Evolutionary conservation across 1,284 basidiomycete species (phyloP).

Genomic region (Leccinum pallidistipes): DNA sequence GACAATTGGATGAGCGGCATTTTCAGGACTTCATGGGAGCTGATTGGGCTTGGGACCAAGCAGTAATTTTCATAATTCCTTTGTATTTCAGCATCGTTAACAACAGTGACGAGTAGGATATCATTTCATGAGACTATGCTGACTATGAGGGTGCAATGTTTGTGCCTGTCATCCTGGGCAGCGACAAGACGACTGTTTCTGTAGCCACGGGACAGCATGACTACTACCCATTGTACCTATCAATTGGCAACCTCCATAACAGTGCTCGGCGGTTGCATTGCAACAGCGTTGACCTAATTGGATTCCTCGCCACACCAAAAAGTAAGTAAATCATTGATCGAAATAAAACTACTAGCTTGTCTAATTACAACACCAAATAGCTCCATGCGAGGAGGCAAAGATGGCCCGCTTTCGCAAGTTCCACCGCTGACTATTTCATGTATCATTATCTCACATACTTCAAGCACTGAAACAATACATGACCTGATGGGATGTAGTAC

Average conservation of each 20-base stretch:
- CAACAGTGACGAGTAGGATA: background rate
- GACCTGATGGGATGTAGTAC: conserved; percentile 8
- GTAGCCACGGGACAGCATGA: background rate
- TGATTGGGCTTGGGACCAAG: background rate
- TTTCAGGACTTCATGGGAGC: background rate
- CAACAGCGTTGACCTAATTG: background rate
- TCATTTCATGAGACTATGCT: background rate
- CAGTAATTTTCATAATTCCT: background rate
- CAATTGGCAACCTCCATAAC: background rate
- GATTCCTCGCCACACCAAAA: background rate
- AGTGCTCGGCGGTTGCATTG: background rate
- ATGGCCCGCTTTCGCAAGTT: background rate
- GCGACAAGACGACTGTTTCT: background rate
- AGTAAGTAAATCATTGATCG: background rate
- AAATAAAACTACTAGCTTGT: background rate
- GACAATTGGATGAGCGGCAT: background rate
- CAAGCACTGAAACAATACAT: conserved; percentile 9
- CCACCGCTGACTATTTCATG: background rate
- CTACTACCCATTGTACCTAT: background rate
- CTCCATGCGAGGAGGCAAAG: background rate
- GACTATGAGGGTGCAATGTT: background rate
- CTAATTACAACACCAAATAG: background rate
- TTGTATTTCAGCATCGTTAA: background rate
- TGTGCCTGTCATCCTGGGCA: background rate
- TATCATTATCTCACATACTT: background rate